Evolutionary conservation across 495 filamentous ascomycete genomes (phyloP).

Genomic region (Daldinia vernicosa): DNA sequence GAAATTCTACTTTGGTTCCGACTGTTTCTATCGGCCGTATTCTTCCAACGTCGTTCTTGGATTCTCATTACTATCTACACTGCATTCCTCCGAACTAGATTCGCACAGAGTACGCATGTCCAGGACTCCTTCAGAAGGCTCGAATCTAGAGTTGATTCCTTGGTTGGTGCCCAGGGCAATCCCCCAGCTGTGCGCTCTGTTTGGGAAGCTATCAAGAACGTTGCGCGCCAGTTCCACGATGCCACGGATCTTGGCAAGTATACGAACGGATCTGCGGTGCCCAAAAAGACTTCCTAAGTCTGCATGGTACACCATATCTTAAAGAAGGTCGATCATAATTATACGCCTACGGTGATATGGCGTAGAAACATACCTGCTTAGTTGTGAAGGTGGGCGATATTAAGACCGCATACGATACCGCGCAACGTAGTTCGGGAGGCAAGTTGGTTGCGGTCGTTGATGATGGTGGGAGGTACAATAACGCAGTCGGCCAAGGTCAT

Average conservation of each 20-base stretch:
- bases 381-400: constrained; percentile 5
- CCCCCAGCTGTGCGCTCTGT: constrained; percentile 83
- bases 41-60: constrained; percentile 91
- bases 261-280: constrained; percentile 62
- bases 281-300: constrained; percentile 60
- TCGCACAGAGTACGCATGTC: constrained; percentile 90
- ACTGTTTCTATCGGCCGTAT: constrained; percentile 76
- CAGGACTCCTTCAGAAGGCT: constrained; percentile 79
- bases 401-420: constrained; percentile 5
- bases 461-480: constrained; percentile 1
- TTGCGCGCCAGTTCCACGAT: constrained; percentile 75
- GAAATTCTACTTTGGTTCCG: constrained; percentile 86
- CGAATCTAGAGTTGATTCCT: constrained; percentile 77
- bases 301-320: constrained; percentile 8
- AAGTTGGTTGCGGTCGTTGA: constrained; percentile 12
- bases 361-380: constrained; percentile 18
- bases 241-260: constrained; percentile 80
- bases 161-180: constrained; percentile 84
- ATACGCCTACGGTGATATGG: constrained; percentile 35
- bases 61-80: constrained; percentile 86
- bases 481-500: constrained; percentile 11
- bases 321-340: constrained; percentile 16
- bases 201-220: constrained; percentile 84
- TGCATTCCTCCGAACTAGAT: constrained; percentile 88
- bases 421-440: neutral